These are phyloP conservation scores for Agrocybe praecox DNA, from an alignment of 768 basidiomycete species.

Conservation along the genomic window DNA sequence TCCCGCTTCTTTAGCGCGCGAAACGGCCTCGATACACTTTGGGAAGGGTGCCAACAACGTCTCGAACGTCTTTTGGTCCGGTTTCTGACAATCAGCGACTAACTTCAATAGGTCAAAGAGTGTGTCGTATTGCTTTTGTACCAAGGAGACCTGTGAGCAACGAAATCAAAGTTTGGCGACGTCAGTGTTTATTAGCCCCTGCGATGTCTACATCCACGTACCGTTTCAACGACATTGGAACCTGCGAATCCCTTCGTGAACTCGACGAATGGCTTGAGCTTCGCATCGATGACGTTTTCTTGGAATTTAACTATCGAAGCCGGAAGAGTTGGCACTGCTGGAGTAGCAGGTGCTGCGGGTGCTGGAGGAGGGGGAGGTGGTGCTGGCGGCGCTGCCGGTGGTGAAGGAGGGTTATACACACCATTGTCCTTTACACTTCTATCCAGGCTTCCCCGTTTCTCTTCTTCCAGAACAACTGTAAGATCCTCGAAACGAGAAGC, in stretches of 20 bases:
- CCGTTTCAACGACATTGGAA: constrained; percentile 75
- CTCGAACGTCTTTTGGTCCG: constrained; percentile 60
- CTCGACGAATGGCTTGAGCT: constrained; percentile 73
- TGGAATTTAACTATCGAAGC: constrained; percentile 66
- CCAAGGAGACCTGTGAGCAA: constrained; percentile 59
- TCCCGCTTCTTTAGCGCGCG: constrained; percentile 75
- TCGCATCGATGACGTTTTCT: constrained; percentile 70
- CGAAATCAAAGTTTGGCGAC: neutral
- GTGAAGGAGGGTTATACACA: constrained; percentile 9
- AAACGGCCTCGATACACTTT: constrained; percentile 71
- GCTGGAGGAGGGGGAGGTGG: constrained; percentile 7
- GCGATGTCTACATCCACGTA: constrained; percentile 35
- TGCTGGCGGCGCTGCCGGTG: constrained; percentile 8
- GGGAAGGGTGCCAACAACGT: constrained; percentile 69
- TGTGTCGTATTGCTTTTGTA: constrained; percentile 67
- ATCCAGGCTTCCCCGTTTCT: neutral
- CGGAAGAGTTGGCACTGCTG: constrained; percentile 34
- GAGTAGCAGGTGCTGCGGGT: constrained; percentile 16
- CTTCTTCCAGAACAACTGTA: constrained; percentile 47
- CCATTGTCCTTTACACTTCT: neutral
- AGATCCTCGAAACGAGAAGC: constrained; percentile 94
- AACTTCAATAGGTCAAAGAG: constrained; percentile 70
- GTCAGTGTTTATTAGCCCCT: neutral
- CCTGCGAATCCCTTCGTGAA: constrained; percentile 73
- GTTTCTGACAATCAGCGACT: constrained; percentile 79